Evolutionary conservation across 352 stramenopile species (phyloP).

Genomic region (Phytophthora hybrid): DNA sequence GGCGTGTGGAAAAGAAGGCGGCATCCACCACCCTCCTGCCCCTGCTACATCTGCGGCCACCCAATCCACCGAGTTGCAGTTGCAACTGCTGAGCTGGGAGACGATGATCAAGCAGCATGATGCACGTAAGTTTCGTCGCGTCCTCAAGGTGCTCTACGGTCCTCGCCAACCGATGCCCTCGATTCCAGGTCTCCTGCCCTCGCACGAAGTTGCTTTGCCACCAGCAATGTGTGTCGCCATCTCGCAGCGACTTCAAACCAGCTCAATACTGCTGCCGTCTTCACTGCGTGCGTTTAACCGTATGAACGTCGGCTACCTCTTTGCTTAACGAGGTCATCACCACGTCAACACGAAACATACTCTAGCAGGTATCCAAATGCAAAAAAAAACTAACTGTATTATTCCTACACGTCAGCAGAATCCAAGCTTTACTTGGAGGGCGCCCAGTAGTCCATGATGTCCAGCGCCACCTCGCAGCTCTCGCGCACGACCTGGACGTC

Average conservation of each 20-base stretch:
- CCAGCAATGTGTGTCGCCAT: slow-evolving; percentile 45
- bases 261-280: slow-evolving; percentile 54
- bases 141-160: slow-evolving; percentile 78
- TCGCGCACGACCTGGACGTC: slow-evolving; percentile 93
- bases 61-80: slow-evolving; percentile 19
- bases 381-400: slow-evolving; percentile 33
- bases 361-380: neutral
- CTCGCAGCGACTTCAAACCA: slow-evolving; percentile 47
- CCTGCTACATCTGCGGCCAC: neutral
- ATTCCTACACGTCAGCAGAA: slow-evolving; percentile 32
- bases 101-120: slow-evolving; percentile 55
- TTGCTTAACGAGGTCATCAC: slow-evolving; percentile 34
- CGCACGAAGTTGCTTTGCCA: slow-evolving; percentile 47
- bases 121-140: slow-evolving; percentile 48
- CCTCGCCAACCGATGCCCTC: slow-evolving; percentile 15
- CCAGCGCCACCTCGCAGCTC: slow-evolving; percentile 96
- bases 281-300: slow-evolving; percentile 65
- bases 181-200: slow-evolving; percentile 32
- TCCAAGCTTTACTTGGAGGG: slow-evolving; percentile 50
- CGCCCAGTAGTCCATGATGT: slow-evolving; percentile 97
- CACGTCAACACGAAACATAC: too few relatives aligned
- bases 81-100: slow-evolving; percentile 83
- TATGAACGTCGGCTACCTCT: slow-evolving; percentile 70
- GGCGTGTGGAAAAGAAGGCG: neutral
- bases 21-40: neutral